Conservation (phyloP, 1,284 basidiomycete species). For the Apiotrichum gamsii region DNA sequence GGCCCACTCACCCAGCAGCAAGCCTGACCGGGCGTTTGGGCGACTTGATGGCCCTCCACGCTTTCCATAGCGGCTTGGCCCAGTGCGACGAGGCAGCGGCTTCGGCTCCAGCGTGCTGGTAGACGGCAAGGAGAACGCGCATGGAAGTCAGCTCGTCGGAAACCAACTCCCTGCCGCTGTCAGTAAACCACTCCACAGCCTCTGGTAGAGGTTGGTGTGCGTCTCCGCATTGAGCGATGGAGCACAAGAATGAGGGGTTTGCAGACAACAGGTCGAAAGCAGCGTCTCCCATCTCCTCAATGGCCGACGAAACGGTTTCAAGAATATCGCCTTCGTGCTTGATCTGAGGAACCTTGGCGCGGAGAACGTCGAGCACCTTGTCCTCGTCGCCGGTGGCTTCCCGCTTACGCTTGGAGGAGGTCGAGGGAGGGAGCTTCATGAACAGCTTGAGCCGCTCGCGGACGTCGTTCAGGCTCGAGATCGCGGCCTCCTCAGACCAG, state of each 20-base stretch:
- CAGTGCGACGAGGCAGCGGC: background rate
- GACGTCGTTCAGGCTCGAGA: slow-evolving; percentile 1
- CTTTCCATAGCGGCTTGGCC: slow-evolving; percentile 2
- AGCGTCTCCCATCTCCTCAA: no score
- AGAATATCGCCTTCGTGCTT: no score
- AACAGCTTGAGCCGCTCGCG: slow-evolving; percentile 5
- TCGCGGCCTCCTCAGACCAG: slow-evolving; percentile 2
- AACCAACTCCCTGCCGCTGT: background rate
- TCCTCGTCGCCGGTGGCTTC: slow-evolving; percentile 1
- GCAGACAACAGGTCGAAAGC: no score
- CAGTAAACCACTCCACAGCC: slow-evolving; percentile 5
- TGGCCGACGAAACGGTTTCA: no score
- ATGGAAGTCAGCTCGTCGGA: slow-evolving; percentile 11
- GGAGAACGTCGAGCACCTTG: slow-evolving; percentile 1
- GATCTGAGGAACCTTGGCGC: slow-evolving; percentile 7
- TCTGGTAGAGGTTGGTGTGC: no score
- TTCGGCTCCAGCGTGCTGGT: slow-evolving; percentile 10
- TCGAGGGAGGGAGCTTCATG: slow-evolving; percentile 3
- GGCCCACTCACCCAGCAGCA: slow-evolving; percentile 22
- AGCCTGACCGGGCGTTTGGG: slow-evolving; percentile 20
- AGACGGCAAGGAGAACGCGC: slow-evolving; percentile 12
- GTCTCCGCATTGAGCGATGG: no score
- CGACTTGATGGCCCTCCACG: slow-evolving; percentile 13
- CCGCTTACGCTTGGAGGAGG: slow-evolving; percentile 13
- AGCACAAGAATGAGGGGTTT: no score